Percentiles rank a stretch among this genome's conserved stretches.
phyloP scores from a whole-genome alignment of 257 asterid species.

The Echites panduratus region DNA sequence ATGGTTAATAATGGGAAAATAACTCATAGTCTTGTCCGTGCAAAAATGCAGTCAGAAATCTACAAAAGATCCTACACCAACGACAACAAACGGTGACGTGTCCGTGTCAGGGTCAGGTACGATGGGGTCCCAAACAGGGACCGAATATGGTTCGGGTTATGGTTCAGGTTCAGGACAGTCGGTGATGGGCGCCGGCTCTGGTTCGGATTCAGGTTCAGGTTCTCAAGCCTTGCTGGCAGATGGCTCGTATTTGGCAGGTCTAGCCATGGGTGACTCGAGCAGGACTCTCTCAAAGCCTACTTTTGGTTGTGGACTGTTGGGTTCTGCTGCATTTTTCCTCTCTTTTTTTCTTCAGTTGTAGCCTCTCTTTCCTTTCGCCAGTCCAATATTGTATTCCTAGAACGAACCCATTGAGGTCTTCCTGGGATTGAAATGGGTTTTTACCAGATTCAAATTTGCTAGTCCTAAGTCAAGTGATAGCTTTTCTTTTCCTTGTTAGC shows the following conservation, averaged over 20 bases:
- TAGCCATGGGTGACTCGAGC: conserved; percentile 75
- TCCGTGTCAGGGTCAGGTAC: conserved; percentile 22
- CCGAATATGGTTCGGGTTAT: conserved; percentile 15
- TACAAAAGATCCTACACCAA: conserved; percentile 57
- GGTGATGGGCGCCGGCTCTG: conserved; percentile 15
- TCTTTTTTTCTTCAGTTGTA: conserved; percentile 25
- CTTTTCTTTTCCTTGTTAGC: background rate
- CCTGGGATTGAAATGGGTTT: too few relatives aligned
- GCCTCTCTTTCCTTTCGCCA: conserved; percentile 2
- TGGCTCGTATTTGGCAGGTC: conserved; percentile 86
- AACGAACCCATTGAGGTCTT: too few relatives aligned
- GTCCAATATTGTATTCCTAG: too few relatives aligned
- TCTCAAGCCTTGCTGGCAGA: conserved; percentile 47
- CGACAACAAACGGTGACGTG: conserved; percentile 35
- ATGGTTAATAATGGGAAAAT: too few relatives aligned
- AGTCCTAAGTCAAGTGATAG: background rate
- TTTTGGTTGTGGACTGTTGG: conserved; percentile 25
- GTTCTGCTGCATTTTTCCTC: conserved; percentile 16
- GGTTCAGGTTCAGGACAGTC: conserved; percentile 13
- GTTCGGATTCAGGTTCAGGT: conserved; percentile 39
- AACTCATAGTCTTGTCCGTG: background rate
- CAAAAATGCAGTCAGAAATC: conserved; percentile 70
- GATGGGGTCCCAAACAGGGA: conserved; percentile 22
- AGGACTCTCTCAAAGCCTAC: conserved; percentile 27
- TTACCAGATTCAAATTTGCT: too few relatives aligned